Conservation (phyloP, 73 alveolate genomes). For the Paramecium bursaria region DNA sequence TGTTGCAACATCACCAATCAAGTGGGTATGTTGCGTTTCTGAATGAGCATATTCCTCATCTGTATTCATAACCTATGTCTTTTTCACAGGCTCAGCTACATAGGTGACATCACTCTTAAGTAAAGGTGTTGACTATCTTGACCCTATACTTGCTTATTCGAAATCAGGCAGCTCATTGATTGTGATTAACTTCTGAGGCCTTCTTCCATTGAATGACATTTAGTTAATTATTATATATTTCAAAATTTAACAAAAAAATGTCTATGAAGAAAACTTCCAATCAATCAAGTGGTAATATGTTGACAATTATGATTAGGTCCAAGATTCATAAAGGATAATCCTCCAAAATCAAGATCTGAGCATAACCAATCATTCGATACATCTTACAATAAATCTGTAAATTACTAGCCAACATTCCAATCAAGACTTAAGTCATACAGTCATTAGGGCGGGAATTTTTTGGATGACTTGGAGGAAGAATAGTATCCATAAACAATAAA, state of each 20-base stretch:
- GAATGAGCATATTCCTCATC: conserved; percentile 42
- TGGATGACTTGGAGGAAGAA: conserved; percentile 61
- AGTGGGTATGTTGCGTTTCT: conserved; percentile 22
- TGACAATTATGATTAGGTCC: conserved; percentile 3
- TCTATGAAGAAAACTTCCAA: conserved; percentile 55
- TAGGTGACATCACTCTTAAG: too few species aligned
- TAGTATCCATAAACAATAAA: conserved; percentile 45
- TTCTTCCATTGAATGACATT: too few species aligned
- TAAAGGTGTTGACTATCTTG: too few species aligned
- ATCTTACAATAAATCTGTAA: conserved; percentile 7
- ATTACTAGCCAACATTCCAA: conserved; percentile 18
- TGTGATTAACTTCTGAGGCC: too few species aligned
- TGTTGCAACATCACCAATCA: conserved; percentile 51
- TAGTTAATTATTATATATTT: too few species aligned
- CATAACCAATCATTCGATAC: conserved; percentile 58
- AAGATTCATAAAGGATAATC: conserved; percentile 24
- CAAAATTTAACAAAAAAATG: too few species aligned
- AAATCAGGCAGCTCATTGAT: too few species aligned
- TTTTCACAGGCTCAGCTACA: too few species aligned
- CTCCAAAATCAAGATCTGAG: conserved; percentile 28
- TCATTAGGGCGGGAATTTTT: conserved; percentile 37
- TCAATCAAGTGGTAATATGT: conserved; percentile 24
- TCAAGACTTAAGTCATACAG: conserved; percentile 39
- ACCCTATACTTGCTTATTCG: too few species aligned
- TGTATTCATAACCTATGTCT: too few species aligned